Evolutionary conservation across 345 rosid species (phyloP), one percentile per base, ranked within the genome.

Genomic region (Eucalyptus marginata): DNA sequence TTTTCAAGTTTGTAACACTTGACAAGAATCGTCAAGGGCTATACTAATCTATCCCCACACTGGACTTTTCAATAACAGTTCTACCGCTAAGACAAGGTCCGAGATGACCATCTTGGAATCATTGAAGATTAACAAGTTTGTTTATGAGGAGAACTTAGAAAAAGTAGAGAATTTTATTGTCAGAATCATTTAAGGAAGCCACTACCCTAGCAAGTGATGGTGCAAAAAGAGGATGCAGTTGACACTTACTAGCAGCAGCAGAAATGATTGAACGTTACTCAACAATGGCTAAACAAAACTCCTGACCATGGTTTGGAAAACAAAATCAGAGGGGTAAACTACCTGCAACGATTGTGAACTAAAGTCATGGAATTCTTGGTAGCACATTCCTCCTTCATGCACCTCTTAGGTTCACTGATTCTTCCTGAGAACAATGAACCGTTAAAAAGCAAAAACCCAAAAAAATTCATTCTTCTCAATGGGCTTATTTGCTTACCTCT

Each of bases 341-440:
- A 97, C 99, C 99, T 96, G 98, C 99, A 97, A n/a, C 98, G 92
- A 89, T 98, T 98, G 89, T 98, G 99, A 86, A 95, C 98, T 81
- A 98, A 49, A 9, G 97, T 89, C 98, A 98, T 98, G 9, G 99
- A 94, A 89, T 95, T 96, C 95, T 95, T 97, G 66, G 99, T 97
- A 80, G 94, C 95, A 86, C 99, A 98, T 86, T 97, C 98, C 90
- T 92, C 95, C 92, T 95, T 97, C 93, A 90, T 90, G 93, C 99
- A 98, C 66, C 89, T 68, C 20, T 94, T 91, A 85, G 99, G 99
- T 94, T 98, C 98, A 86, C 88, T 95, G 89, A 98, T 95, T 90
- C 95, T 93, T 49, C 99, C 99, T 96, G 90, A 80, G 44, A 88
- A 90, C 8, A 79, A 84, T 47, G 58, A 89, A 58, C 15, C 27